These are phyloP conservation scores for Dalbergia cultrata DNA, from an alignment of 306 rosid genomes.

Conservation along the genomic window DNA sequence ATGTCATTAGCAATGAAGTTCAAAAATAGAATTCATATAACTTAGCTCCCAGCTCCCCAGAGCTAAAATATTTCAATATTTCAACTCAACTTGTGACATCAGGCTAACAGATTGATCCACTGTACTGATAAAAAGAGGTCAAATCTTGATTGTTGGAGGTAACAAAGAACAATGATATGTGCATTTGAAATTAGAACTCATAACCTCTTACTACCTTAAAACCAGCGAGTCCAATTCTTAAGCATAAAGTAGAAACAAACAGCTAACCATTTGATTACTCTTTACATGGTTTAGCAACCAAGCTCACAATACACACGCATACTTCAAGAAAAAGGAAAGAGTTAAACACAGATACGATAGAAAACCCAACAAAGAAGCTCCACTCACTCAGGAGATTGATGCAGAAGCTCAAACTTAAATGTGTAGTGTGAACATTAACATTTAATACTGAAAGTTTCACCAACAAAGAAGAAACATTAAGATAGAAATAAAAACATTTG, in stretches of 20 bases:
- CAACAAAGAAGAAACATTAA: neutral
- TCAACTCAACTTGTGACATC: slow-evolving; percentile 21
- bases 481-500: neutral
- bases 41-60: neutral
- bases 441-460: neutral
- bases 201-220: slow-evolving; percentile 3
- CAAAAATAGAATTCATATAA: neutral
- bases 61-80: slow-evolving; percentile 17
- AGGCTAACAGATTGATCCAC: neutral
- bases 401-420: neutral
- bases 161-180: neutral
- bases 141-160: neutral
- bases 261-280: neutral
- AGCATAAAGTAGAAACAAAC: neutral
- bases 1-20: neutral
- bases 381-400: slow-evolving; percentile 4
- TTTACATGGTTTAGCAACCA: neutral
- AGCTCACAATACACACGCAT: neutral
- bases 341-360: neutral
- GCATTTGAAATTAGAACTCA: neutral
- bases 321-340: neutral
- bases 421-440: neutral
- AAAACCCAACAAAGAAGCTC: neutral
- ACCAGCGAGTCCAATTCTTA: slow-evolving; percentile 4
- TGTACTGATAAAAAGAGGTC: neutral